Evolutionary conservation across 768 basidiomycete species (phyloP), one percentile per base, ranked within the genome.

Genomic region (Pleurotus ostreatus): DNA sequence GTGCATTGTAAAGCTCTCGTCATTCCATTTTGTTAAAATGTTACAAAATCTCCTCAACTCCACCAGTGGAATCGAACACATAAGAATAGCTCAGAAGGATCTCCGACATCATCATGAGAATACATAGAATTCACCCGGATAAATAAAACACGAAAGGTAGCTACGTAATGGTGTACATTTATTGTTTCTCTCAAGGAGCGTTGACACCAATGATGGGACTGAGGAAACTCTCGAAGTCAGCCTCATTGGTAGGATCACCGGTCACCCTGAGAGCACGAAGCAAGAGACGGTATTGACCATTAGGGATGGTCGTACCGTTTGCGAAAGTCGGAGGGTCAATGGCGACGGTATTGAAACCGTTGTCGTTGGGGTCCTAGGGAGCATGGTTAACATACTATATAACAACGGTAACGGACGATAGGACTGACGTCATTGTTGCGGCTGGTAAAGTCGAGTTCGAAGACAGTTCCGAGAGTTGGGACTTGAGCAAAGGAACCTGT

Each of bases 171-270:
- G 11, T 34, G 30, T n/a, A 9, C 41, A 44, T 44, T n/a, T 13
- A 16, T 13, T 44, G n/a, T 16, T 22, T 2, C 9, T 44, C 2
- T 44, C n/a, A 44, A 34, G 48, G 48, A 11, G 48, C 48, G 20
- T 53, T 53, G 26, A 69, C 53, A 7, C 69, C 70, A 13, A 70
- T 48, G 46, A 78, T 65, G 11, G 76, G 75, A 56, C 78, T 77
- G 57, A 78, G 62, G 73, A 72, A 80, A 49, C 71, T 74, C 54
- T 80, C 78, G 48, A 72, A 79, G 59, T 79, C 76, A 22, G 66
- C 69, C 58, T 78, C 71, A 20, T 67, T 71, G n/a, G 59, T 66
- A 16, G 73, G 66, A 56, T 79, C 60, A 0, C 77, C 78, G 7
- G 77, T 78, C 3, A 78, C 77, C 49, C 60, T 70, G 54, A 79